phyloP scores from a whole-genome alignment of 805 yeast species.

The Spathaspora gorwiae region DNA sequence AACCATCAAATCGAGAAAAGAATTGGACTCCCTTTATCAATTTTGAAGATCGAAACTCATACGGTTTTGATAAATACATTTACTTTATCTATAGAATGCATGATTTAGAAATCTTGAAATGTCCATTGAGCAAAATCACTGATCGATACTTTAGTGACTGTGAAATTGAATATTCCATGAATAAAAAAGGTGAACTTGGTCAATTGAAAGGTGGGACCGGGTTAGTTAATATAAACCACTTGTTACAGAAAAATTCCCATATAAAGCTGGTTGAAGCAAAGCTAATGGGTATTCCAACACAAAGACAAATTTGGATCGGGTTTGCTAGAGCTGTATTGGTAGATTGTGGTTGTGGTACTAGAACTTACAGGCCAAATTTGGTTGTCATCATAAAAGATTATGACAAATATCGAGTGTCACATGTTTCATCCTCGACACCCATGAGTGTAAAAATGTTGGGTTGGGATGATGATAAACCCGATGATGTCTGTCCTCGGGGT shows the following conservation, averaged over 20 bases:
- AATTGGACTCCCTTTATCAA: conserved; percentile 41
- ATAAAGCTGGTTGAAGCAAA: conserved; percentile 10
- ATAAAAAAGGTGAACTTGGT: conserved; percentile 17
- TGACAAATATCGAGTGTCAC: conserved; percentile 20
- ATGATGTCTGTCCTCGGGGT: conserved; percentile 19
- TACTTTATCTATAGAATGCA: conserved; percentile 32
- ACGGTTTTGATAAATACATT: conserved; percentile 24
- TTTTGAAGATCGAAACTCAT: conserved; percentile 13
- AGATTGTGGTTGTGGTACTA: conserved; percentile 36
- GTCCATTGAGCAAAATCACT: conserved; percentile 14
- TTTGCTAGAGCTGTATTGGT: conserved; percentile 35
- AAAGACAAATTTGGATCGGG: conserved; percentile 35
- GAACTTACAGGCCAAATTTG: conserved; percentile 37
- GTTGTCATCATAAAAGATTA: conserved; percentile 20
- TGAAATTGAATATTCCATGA: conserved; percentile 1
- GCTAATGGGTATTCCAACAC: conserved; percentile 14
- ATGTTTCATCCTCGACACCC: conserved; percentile 27
- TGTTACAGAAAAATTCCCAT: conserved; percentile 12
- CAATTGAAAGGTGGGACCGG: conserved; percentile 36
- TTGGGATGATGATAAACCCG: conserved; percentile 22
- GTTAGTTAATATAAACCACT: conserved; percentile 18
- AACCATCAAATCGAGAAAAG: conserved; percentile 15
- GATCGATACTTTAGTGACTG: conserved; percentile 2
- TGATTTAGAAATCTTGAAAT: conserved; percentile 21
- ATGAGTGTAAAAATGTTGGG: conserved; percentile 26